Conservation (phyloP, 192 early-diverging fungal species). For the Linnemannia hyalina region DNA sequence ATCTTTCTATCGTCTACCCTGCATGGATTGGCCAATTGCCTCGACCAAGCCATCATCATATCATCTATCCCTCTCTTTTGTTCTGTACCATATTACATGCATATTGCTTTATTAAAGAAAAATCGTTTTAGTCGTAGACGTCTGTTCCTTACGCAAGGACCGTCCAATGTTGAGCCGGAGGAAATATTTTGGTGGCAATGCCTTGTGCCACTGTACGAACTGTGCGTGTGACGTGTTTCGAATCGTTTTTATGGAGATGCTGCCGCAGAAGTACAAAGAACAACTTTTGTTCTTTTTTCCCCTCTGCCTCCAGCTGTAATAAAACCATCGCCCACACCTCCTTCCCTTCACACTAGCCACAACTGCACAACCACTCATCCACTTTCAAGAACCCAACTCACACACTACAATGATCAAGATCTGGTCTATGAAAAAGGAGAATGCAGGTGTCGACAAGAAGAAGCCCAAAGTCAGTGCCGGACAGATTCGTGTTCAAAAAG, state of each 20-base stretch:
- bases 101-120: background rate
- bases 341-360: too few relatives aligned
- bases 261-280: background rate
- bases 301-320: background rate
- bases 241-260: background rate
- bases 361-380: background rate
- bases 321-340: background rate
- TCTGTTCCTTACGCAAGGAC: background rate
- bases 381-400: background rate
- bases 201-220: background rate
- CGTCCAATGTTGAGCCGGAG: background rate
- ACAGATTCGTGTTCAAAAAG: constrained; percentile 95
- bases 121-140: background rate
- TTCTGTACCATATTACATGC: background rate
- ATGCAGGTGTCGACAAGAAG: constrained; percentile 77
- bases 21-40: background rate
- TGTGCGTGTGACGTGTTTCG: background rate
- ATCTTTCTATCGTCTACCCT: background rate
- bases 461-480: constrained; percentile 88
- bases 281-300: background rate
- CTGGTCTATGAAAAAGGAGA: constrained; percentile 88
- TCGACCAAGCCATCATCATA: background rate
- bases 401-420: constrained; percentile 83
- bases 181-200: constrained; percentile 1
- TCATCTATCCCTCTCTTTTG: background rate